Conservation (phyloP, 1,284 basidiomycete species). For the Clitocybe nebularis region DNA sequence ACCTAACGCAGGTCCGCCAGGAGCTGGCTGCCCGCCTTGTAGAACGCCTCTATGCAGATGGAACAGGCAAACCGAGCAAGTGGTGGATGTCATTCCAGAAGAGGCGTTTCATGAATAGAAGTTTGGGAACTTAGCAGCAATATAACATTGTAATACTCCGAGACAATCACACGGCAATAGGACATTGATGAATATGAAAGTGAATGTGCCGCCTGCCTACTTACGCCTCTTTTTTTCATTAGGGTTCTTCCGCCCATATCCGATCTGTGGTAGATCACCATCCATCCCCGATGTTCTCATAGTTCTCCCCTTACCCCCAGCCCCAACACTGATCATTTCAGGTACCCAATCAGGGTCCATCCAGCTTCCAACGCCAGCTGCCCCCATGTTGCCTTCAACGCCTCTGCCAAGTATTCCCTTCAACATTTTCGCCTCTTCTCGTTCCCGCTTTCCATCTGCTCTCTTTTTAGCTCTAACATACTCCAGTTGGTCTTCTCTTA, state of each 20-base stretch:
- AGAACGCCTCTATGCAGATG: constrained; percentile 85
- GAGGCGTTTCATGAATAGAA: constrained; percentile 92
- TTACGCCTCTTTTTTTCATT: constrained; percentile 70
- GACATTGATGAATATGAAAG: constrained; percentile 19
- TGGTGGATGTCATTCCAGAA: constrained; percentile 99
- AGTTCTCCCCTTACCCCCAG: constrained; percentile 71
- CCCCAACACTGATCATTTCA: constrained; percentile 74
- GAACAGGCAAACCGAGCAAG: constrained; percentile 90
- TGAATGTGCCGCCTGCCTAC: constrained; percentile 27
- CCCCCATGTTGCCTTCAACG: constrained; percentile 41
- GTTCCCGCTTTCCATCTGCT: constrained; percentile 65
- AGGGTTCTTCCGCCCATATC: constrained; percentile 83
- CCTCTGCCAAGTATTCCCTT: constrained; percentile 55
- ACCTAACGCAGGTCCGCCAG: constrained; percentile 90
- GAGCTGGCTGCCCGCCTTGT: constrained; percentile 86
- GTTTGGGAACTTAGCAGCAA: constrained; percentile 52
- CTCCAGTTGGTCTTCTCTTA: constrained; percentile 88
- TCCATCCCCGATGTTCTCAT: constrained; percentile 47
- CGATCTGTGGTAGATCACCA: constrained; percentile 76
- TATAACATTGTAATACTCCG: constrained; percentile 14
- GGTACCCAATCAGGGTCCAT: constrained; percentile 97
- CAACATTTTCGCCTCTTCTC: constrained; percentile 75
- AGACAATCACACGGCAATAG: constrained; percentile 17
- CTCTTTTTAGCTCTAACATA: constrained; percentile 80
- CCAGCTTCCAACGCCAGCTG: constrained; percentile 70